These are phyloP conservation scores for Helicocarpus griseus DNA, from an alignment of 2,329 filamentous ascomycete genomes.

Conservation along the genomic window DNA sequence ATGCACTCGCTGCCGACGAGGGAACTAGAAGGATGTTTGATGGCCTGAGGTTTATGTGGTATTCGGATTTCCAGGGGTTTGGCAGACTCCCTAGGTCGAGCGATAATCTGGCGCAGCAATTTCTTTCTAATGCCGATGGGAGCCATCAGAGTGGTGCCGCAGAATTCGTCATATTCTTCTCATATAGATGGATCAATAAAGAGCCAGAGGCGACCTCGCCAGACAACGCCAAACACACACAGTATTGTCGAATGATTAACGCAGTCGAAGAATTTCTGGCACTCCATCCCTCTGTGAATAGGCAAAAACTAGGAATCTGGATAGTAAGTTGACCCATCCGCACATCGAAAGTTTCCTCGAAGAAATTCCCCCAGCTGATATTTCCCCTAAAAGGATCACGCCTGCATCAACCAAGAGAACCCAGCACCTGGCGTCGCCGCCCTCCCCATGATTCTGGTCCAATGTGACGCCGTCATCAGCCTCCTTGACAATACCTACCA, in stretches of 20 bases:
- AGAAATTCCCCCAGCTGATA: not conserved
- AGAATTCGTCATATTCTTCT: not conserved
- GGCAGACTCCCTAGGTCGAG: not conserved
- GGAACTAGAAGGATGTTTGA: not conserved
- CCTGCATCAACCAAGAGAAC: not conserved
- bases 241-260: not conserved
- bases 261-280: not conserved
- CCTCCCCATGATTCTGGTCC: not conserved
- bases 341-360: not conserved
- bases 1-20: not conserved
- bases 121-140: not conserved
- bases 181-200: not conserved
- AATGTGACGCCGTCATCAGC: not conserved
- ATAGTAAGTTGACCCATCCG: not conserved
- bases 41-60: not conserved
- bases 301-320: not conserved
- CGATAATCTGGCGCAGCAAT: not conserved
- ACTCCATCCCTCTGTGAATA: not conserved
- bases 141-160: not conserved
- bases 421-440: not conserved
- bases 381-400: not conserved
- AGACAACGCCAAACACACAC: not conserved
- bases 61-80: not conserved
- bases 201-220: not conserved
- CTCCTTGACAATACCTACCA: not conserved